These are phyloP conservation scores for Parathielavia appendiculata DNA, from an alignment of 495 filamentous ascomycete species.

Conservation along the genomic window DNA sequence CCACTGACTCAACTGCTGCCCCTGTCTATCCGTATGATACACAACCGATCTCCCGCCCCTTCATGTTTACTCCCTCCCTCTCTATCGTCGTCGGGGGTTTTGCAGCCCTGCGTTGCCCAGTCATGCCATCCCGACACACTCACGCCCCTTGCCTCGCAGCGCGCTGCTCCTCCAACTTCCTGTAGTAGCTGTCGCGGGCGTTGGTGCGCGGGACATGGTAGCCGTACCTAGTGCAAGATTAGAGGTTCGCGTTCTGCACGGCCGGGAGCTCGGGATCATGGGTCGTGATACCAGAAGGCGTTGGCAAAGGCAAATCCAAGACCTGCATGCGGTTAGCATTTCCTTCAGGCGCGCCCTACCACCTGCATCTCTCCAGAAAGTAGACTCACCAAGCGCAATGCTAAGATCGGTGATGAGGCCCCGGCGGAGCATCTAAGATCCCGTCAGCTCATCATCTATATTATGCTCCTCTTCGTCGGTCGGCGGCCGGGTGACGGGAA, in stretches of 20 bases:
- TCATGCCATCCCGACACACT: background rate
- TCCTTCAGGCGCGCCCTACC: too few relatives aligned
- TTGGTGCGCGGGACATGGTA: slow-evolving; percentile 49
- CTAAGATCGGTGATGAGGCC: slow-evolving; percentile 44
- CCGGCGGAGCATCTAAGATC: slow-evolving; percentile 46
- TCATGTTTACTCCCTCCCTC: background rate
- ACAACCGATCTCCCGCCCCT: slow-evolving; percentile 2
- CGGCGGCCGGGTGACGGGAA: slow-evolving; percentile 2
- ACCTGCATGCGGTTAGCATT: slow-evolving; percentile 28
- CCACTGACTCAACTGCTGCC: slow-evolving; percentile 16
- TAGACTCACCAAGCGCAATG: slow-evolving; percentile 40
- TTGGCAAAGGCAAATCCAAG: slow-evolving; percentile 41
- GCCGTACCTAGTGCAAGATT: slow-evolving; percentile 42
- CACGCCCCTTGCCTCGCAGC: slow-evolving; percentile 30
- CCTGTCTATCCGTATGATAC: slow-evolving; percentile 22
- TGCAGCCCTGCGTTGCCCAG: background rate
- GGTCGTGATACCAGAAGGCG: slow-evolving; percentile 43
- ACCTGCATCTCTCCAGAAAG: background rate
- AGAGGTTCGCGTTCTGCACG: slow-evolving; percentile 9
- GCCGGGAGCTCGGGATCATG: slow-evolving; percentile 2
- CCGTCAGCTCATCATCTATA: slow-evolving; percentile 20
- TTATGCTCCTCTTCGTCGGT: background rate
- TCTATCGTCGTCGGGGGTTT: background rate
- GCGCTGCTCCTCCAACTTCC: slow-evolving; percentile 44
- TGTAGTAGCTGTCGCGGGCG: slow-evolving; percentile 46